Base-by-base conservation (phyloP, 2,329 filamentous ascomycete genomes). In the Calonectria pseudoreteaudii region DNA sequence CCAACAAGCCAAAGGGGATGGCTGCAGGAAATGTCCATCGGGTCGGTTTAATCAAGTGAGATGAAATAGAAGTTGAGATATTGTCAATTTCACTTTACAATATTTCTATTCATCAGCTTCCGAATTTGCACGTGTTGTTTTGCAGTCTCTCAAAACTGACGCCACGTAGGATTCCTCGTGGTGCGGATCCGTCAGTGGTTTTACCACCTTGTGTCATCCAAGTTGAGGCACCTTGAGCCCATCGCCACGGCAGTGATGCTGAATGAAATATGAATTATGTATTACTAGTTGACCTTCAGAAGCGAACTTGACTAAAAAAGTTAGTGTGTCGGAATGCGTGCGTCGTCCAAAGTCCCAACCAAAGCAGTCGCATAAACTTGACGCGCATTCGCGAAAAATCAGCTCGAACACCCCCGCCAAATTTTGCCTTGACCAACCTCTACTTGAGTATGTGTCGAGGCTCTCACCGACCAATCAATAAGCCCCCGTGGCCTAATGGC, bases 401-500 rank as follows among this genome's bases (percentile, higher is more conserved):
- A 30, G 13, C 13, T 30, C 3, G 16, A 16, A 20, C 11, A 53
- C 16, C 26, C 8, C 26, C 14, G 9, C 26, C 26, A 31, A 34
- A n/a, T 34, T 7, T 11, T 1, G 6, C 9, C 52, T 34, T 13
- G 1, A 11, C 52, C 31, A 13, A 47, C 20, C 18, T 30, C 28
- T 56, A 56, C 18, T n/a, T n/a, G 30, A 23, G 11, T 56, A 11
- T 10, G 5, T 1, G 5, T 30, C 34, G 10, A 13, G 4, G 18
- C 3, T 6, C 8, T 20, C 18, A 31, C 30, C 52, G 28, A 31
- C 30, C 52, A 56, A 31, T 30, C 18, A 30, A 56, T 9, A 28
- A 56, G 52, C 52, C 52, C 52, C 52, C 52, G 52, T 71, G 52
- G 52, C 52, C 52, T 56, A 56, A 56, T 56, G 52, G 52, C 20